Conservation (phyloP, 306 rosid genomes). For the Cicer judaicum region DNA sequence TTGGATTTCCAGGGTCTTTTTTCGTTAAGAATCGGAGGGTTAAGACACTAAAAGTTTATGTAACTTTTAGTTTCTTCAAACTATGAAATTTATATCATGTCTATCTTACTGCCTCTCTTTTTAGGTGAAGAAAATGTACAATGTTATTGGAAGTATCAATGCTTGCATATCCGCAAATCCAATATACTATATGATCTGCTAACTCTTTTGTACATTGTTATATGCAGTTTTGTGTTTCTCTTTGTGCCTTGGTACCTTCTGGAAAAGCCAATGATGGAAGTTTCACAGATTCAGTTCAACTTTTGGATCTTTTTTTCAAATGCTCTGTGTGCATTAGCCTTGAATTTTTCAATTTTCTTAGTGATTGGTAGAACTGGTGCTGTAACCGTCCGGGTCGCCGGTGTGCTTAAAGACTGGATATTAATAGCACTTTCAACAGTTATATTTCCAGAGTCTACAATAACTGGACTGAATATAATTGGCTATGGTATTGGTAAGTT, state of each 20-base stretch:
- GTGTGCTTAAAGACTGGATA: conserved; percentile 97
- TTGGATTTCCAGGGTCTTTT: too few relatives aligned
- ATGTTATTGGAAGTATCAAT: conserved; percentile 4
- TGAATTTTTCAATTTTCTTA: conserved; percentile 94
- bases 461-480: conserved; percentile 83
- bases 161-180: conserved; percentile 8
- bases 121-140: neutral
- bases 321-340: conserved; percentile 90
- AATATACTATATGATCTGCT: conserved; percentile 20
- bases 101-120: conserved; percentile 5
- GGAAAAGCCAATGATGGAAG: conserved; percentile 87
- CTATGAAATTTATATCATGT: neutral
- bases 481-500: conserved; percentile 90
- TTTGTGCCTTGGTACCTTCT: conserved; percentile 87
- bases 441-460: conserved; percentile 89
- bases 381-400: conserved; percentile 91
- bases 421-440: conserved; percentile 93
- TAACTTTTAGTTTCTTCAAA: conserved; percentile 13
- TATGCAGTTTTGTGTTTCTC: conserved; percentile 88
- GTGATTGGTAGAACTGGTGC: conserved; percentile 98
- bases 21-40: too few relatives aligned
- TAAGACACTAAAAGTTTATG: neutral
- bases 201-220: conserved; percentile 33
- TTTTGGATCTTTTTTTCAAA: conserved; percentile 94
- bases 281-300: conserved; percentile 86